Evolutionary conservation across 208 protist species (phyloP).

Genomic region (Plasmodiophora brassicae): DNA sequence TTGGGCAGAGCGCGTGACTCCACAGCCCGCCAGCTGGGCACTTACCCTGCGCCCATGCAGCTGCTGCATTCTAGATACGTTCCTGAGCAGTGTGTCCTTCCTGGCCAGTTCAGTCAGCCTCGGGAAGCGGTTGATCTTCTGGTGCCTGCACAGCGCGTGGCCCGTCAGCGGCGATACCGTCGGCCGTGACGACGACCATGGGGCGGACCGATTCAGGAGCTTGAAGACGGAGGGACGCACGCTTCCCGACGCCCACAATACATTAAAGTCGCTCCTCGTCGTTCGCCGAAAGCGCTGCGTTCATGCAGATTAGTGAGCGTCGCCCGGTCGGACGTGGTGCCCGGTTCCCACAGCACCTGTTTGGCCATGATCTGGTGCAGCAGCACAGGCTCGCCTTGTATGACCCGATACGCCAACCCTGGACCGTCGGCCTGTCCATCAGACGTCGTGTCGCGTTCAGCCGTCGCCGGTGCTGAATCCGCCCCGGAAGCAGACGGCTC

Average conservation of each 20-base stretch:
- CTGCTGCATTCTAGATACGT: not conserved
- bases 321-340: too few relatives aligned
- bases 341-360: too few relatives aligned
- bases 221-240: not conserved
- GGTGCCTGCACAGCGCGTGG: not conserved
- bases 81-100: slow-evolving; percentile 41
- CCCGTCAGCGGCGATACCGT: not conserved
- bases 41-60: not conserved
- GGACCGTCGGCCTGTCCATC: too few relatives aligned
- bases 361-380: too few relatives aligned
- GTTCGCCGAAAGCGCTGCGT: not conserved
- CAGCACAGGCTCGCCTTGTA: too few relatives aligned
- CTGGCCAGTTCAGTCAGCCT: slow-evolving; percentile 34
- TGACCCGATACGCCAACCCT: too few relatives aligned
- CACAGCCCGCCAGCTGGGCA: not conserved
- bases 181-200: not conserved
- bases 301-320: too few relatives aligned
- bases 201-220: not conserved
- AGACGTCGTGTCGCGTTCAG: too few relatives aligned
- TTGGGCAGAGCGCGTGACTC: not conserved
- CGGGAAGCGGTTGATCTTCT: slow-evolving; percentile 51
- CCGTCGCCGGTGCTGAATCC: too few relatives aligned
- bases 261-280: not conserved
- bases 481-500: too few relatives aligned
- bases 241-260: not conserved